A percentile compares a stretch with the other conserved stretches of the same genome.
phyloP scores from a whole-genome alignment of 2,329 filamentous ascomycete species.

The Grosmannia serpens region DNA sequence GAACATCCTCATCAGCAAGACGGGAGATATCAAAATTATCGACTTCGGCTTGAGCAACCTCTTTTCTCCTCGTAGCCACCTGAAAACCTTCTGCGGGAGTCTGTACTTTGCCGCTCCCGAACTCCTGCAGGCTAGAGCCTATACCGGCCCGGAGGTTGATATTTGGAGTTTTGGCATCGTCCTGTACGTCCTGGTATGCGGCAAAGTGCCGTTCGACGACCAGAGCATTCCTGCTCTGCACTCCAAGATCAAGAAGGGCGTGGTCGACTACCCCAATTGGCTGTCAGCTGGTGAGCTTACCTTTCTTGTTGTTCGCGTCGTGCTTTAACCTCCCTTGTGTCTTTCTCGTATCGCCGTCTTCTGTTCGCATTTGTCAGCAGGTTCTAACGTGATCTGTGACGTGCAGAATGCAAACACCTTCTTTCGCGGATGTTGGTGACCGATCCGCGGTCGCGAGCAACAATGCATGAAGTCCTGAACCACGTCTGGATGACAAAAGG shows the following conservation, averaged over 20 bases:
- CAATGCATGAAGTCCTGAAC: constrained; percentile 80
- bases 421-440: constrained; percentile 94
- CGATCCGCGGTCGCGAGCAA: constrained; percentile 77
- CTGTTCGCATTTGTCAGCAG: constrained; percentile 18
- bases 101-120: constrained; percentile 96
- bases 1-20: constrained; percentile 98
- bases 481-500: constrained; percentile 96
- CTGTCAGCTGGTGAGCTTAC: constrained; percentile 60
- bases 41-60: constrained; percentile 97
- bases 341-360: too few species aligned
- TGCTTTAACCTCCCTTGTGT: too few species aligned
- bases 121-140: constrained; percentile 82
- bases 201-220: constrained; percentile 96
- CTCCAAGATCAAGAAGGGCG: constrained; percentile 95
- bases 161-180: constrained; percentile 99
- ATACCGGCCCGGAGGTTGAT: constrained; percentile 93
- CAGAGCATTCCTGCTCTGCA: constrained; percentile 98
- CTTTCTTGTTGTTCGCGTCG: not conserved
- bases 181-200: constrained; percentile 90
- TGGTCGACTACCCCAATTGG: constrained; percentile 93
- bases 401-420: constrained; percentile 77
- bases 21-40: constrained; percentile 97
- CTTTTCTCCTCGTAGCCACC: constrained; percentile 70
- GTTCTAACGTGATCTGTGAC: constrained; percentile 13
- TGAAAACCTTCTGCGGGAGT: constrained; percentile 97